Conservation (phyloP, 495 filamentous ascomycete species). For the Aspergillus asperescens region DNA sequence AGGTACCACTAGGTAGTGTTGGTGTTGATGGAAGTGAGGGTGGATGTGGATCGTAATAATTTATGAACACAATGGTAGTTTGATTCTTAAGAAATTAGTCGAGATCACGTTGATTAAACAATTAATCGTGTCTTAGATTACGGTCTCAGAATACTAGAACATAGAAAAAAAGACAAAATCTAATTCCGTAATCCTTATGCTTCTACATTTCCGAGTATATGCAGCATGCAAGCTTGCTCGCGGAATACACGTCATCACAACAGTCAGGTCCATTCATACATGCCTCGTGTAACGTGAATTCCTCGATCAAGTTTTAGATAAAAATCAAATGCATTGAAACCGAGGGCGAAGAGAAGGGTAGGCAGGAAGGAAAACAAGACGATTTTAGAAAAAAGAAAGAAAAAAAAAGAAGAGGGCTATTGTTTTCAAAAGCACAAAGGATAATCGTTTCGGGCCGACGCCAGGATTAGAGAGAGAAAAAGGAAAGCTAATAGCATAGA, state of each 20-base stretch:
- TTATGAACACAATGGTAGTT: background rate
- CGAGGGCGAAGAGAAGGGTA: constrained; percentile 3
- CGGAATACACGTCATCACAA: too few relatives aligned
- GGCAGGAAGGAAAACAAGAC: constrained; percentile 4
- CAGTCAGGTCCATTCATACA: too few relatives aligned
- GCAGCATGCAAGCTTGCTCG: too few relatives aligned
- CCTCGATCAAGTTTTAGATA: background rate
- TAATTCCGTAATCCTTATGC: too few relatives aligned
- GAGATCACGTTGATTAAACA: too few relatives aligned
- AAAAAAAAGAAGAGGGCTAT: constrained; percentile 25
- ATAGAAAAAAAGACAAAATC: too few relatives aligned
- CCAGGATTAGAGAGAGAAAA: constrained; percentile 38
- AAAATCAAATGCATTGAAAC: background rate
- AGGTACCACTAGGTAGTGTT: background rate
- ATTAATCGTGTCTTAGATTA: too few relatives aligned
- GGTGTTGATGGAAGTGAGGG: background rate
- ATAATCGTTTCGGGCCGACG: constrained; percentile 28
- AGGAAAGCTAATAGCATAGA: constrained; percentile 45
- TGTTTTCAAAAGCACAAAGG: constrained; percentile 24
- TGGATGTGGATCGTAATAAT: background rate
- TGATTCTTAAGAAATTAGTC: too few relatives aligned
- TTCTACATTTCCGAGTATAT: too few relatives aligned
- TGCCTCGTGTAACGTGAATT: too few relatives aligned
- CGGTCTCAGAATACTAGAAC: too few relatives aligned
- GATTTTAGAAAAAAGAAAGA: constrained; percentile 5